Conservation (phyloP, 768 basidiomycete species). For the Rhizopogon sp. region DNA sequence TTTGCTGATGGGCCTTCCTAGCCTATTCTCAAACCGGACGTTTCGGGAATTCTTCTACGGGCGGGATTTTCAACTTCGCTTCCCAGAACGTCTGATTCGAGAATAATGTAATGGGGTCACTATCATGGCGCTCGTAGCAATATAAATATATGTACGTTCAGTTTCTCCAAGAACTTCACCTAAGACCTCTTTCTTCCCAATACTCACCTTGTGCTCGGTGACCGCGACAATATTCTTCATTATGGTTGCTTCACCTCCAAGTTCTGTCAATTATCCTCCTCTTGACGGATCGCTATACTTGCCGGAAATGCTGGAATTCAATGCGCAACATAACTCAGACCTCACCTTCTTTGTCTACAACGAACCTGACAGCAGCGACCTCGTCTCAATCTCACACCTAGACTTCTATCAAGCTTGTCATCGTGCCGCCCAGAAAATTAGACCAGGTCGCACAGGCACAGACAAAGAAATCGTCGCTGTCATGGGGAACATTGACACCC, state of each 20-base stretch:
- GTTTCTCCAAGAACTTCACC: too few relatives aligned
- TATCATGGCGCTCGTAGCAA: too few relatives aligned
- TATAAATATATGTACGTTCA: too few relatives aligned
- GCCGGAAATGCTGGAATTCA: conserved; percentile 29
- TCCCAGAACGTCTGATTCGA: too few relatives aligned
- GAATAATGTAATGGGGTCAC: too few relatives aligned
- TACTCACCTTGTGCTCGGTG: too few relatives aligned
- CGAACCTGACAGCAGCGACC: conserved; percentile 6
- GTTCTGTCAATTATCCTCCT: conserved; percentile 14
- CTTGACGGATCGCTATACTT: conserved; percentile 30
- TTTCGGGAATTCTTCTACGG: too few relatives aligned
- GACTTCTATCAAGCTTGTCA: conserved; percentile 43
- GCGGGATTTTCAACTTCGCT: too few relatives aligned
- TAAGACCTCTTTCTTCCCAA: too few relatives aligned
- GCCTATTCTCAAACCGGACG: too few relatives aligned
- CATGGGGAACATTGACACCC: conserved; percentile 35
- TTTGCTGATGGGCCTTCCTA: too few relatives aligned
- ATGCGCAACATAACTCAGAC: conserved; percentile 29
- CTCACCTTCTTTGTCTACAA: conserved; percentile 24
- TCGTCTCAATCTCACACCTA: conserved; percentile 30
- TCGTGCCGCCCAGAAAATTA: conserved; percentile 34
- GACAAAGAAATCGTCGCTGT: conserved; percentile 33
- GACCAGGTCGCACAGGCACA: conserved; percentile 26
- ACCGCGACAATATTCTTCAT: background rate
- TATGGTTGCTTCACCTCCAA: too few relatives aligned